Percentiles rank a stretch among this genome's conserved stretches.
These are phyloP conservation scores for Mercurialis annua DNA, from an alignment of 345 rosid species.

Conservation along the genomic window DNA sequence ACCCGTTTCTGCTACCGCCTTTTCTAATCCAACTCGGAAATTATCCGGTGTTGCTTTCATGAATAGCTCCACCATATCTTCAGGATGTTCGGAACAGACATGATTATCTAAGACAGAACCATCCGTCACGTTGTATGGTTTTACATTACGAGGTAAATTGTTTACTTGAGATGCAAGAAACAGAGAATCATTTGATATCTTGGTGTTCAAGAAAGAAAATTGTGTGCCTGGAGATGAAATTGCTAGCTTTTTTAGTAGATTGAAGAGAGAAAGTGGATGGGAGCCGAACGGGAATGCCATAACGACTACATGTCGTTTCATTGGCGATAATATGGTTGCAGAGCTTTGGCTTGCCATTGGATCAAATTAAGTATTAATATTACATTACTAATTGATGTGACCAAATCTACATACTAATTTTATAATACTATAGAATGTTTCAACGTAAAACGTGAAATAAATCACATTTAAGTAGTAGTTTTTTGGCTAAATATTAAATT, in stretches of 20 bases:
- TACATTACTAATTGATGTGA: too few species aligned
- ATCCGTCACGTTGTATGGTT: slow-evolving; percentile 29
- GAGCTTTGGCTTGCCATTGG: not conserved
- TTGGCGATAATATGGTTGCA: not conserved
- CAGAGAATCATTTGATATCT: slow-evolving; percentile 31
- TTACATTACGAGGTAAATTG: slow-evolving; percentile 34
- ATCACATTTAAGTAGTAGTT: too few species aligned
- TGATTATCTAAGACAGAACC: slow-evolving; percentile 24
- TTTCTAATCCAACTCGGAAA: slow-evolving; percentile 27
- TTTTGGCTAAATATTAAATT: too few species aligned
- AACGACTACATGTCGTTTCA: slow-evolving; percentile 39
- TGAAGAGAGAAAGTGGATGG: slow-evolving; percentile 49
- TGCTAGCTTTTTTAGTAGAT: slow-evolving; percentile 44
- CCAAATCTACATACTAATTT: too few species aligned
- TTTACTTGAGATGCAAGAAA: slow-evolving; percentile 1
- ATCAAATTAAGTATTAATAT: too few species aligned
- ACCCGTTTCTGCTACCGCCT: slow-evolving; percentile 41
- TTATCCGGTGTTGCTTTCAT: slow-evolving; percentile 31
- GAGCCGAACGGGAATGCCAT: slow-evolving; percentile 61
- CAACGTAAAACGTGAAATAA: too few species aligned
- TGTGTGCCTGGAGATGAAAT: slow-evolving; percentile 28
- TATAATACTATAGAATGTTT: too few species aligned
- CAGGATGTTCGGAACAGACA: slow-evolving; percentile 31
- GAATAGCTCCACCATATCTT: slow-evolving; percentile 47
- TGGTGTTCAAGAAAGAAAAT: slow-evolving; percentile 59